Evolutionary conservation across 495 filamentous ascomycete species (phyloP).

Genomic region (Barbatosphaeria neglecta): DNA sequence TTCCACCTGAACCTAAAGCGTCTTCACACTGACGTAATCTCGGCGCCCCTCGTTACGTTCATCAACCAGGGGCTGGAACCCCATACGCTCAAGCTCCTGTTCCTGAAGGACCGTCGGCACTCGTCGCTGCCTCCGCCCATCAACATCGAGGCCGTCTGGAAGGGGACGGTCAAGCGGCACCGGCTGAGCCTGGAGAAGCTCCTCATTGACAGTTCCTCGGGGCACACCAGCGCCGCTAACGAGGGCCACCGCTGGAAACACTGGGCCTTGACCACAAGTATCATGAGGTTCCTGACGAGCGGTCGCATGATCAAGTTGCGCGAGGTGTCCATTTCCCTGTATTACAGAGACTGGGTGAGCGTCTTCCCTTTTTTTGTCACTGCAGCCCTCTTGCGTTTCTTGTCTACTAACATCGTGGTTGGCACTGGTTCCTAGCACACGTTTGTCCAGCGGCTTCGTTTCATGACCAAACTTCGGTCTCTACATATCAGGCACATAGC

Average conservation of each 20-base stretch:
- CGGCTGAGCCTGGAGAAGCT: slow-evolving; percentile 62
- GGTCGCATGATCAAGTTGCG: slow-evolving; percentile 66
- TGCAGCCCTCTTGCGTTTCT: neutral
- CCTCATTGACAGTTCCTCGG: slow-evolving; percentile 62
- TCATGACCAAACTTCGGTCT: slow-evolving; percentile 61
- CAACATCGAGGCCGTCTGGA: slow-evolving; percentile 63
- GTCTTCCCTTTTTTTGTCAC: slow-evolving; percentile 4
- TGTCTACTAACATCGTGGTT: slow-evolving; percentile 17
- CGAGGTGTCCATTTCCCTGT: slow-evolving; percentile 66
- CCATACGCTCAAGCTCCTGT: slow-evolving; percentile 73
- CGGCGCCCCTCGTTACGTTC: slow-evolving; percentile 64
- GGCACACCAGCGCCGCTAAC: slow-evolving; percentile 11
- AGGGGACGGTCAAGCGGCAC: slow-evolving; percentile 61
- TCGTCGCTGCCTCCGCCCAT: slow-evolving; percentile 43
- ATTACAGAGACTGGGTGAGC: slow-evolving; percentile 81
- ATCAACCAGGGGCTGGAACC: slow-evolving; percentile 77
- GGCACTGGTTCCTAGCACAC: no score
- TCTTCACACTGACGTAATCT: slow-evolving; percentile 76
- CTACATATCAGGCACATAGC: slow-evolving; percentile 68
- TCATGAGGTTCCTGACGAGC: slow-evolving; percentile 68
- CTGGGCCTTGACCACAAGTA: slow-evolving; percentile 69
- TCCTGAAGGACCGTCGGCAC: slow-evolving; percentile 61
- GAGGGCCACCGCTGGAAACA: slow-evolving; percentile 45
- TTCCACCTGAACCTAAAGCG: slow-evolving; percentile 67
- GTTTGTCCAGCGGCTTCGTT: slow-evolving; percentile 73